These are phyloP conservation scores for Cercospora sp. DNA, from an alignment of 2,329 filamentous ascomycete genomes.

Conservation along the genomic window DNA sequence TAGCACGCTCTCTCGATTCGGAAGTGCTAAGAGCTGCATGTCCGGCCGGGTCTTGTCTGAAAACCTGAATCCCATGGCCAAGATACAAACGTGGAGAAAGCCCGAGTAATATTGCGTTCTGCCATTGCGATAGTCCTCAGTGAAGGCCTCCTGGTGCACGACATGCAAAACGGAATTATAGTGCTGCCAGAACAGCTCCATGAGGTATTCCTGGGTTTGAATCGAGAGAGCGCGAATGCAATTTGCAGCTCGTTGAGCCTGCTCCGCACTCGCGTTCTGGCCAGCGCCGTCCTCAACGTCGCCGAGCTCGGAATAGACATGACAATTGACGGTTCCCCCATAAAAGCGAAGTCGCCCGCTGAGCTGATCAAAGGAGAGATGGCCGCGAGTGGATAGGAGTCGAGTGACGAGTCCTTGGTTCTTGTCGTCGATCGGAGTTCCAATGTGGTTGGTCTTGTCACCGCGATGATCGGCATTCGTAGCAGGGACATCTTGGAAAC, in stretches of 20 bases:
- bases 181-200: conserved; percentile 32
- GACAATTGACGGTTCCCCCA: conserved; percentile 32
- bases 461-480: conserved; percentile 17
- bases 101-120: conserved; percentile 31
- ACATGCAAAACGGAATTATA: conserved; percentile 33
- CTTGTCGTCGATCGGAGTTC: conserved; percentile 29
- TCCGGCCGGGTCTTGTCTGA: conserved; percentile 30
- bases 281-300: conserved; percentile 23
- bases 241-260: conserved; percentile 29
- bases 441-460: conserved; percentile 18
- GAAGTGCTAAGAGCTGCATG: conserved; percentile 29
- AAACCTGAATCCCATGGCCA: conserved; percentile 32
- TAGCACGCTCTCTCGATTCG: conserved; percentile 29
- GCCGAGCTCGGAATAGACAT: conserved; percentile 28
- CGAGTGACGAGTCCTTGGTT: conserved; percentile 29
- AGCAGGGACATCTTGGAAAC: conserved; percentile 18
- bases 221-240: conserved; percentile 28
- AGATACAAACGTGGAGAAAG: conserved; percentile 33
- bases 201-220: conserved; percentile 32
- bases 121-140: conserved; percentile 28
- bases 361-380: conserved; percentile 33
- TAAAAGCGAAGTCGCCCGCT: conserved; percentile 30
- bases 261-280: conserved; percentile 21
- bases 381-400: conserved; percentile 30
- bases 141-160: conserved; percentile 31